These are phyloP conservation scores for Penicillium crustosum DNA, from an alignment of 2,329 filamentous ascomycete species.

Conservation along the genomic window DNA sequence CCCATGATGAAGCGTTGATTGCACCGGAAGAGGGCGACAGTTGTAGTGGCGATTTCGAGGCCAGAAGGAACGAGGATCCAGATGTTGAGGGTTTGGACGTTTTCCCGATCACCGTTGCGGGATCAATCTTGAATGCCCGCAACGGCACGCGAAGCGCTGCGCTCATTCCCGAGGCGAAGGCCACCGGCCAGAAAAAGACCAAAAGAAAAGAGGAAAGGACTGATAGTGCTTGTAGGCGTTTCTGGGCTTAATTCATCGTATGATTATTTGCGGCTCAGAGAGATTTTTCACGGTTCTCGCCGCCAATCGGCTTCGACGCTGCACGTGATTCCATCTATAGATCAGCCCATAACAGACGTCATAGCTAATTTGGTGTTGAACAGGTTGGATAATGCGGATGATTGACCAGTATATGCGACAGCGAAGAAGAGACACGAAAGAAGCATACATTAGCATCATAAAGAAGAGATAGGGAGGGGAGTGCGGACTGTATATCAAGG, in stretches of 20 bases:
- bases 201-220: neutral
- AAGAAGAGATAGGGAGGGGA: neutral
- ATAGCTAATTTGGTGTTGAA: neutral
- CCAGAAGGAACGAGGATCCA: slow-evolving; percentile 9
- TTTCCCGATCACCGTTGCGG: slow-evolving; percentile 30
- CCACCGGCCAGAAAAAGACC: slow-evolving; percentile 1
- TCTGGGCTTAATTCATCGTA: slow-evolving; percentile 16
- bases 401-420: neutral
- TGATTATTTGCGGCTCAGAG: slow-evolving; percentile 5
- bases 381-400: neutral
- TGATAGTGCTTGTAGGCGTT: neutral
- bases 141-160: slow-evolving; percentile 34
- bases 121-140: slow-evolving; percentile 33
- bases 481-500: neutral
- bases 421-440: neutral
- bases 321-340: slow-evolving; percentile 28
- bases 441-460: too few relatives aligned
- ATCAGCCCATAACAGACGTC: slow-evolving; percentile 13
- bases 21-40: neutral
- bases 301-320: slow-evolving; percentile 24
- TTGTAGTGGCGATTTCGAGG: neutral
- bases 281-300: slow-evolving; percentile 29
- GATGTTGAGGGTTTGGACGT: slow-evolving; percentile 19
- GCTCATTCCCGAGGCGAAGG: slow-evolving; percentile 35
- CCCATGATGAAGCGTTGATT: neutral